Conservation (phyloP, 148 eudicot genomes). For the Silene conica region DNA sequence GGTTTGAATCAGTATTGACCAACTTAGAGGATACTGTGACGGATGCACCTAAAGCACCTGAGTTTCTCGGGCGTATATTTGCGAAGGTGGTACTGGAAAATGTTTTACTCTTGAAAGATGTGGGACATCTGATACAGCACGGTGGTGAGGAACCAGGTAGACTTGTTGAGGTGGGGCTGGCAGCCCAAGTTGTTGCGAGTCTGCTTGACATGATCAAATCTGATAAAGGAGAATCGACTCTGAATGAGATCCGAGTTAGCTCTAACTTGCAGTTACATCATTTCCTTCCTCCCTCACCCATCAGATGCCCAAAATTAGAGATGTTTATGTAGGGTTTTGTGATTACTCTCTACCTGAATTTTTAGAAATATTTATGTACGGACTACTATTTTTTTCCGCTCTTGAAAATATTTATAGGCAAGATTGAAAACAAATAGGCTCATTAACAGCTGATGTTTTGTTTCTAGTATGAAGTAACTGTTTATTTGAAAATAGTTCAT, state of each 20-base stretch:
- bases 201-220: slow-evolving; percentile 52
- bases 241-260: slow-evolving; percentile 44
- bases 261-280: slow-evolving; percentile 46
- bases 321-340: slow-evolving; percentile 50
- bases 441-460: slow-evolving; percentile 14
- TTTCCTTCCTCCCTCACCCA: slow-evolving; percentile 59
- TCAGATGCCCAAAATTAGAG: slow-evolving; percentile 54
- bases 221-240: slow-evolving; percentile 53
- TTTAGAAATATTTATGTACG: slow-evolving; percentile 19
- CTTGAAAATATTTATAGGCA: slow-evolving; percentile 19
- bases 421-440: slow-evolving; percentile 11
- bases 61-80: slow-evolving; percentile 70
- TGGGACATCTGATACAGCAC: slow-evolving; percentile 51
- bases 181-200: slow-evolving; percentile 67
- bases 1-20: slow-evolving; percentile 71
- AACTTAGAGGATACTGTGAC: slow-evolving; percentile 68
- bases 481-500: neutral
- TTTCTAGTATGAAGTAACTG: slow-evolving; percentile 5
- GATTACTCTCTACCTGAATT: slow-evolving; percentile 21
- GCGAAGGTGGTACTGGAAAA: slow-evolving; percentile 55
- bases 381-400: neutral
- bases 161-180: slow-evolving; percentile 66
- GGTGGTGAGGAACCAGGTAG: slow-evolving; percentile 76
- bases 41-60: slow-evolving; percentile 85
- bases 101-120: slow-evolving; percentile 42